These are phyloP conservation scores for Fraxinus nigra DNA, from an alignment of 305 asterid species.

Conservation along the genomic window DNA sequence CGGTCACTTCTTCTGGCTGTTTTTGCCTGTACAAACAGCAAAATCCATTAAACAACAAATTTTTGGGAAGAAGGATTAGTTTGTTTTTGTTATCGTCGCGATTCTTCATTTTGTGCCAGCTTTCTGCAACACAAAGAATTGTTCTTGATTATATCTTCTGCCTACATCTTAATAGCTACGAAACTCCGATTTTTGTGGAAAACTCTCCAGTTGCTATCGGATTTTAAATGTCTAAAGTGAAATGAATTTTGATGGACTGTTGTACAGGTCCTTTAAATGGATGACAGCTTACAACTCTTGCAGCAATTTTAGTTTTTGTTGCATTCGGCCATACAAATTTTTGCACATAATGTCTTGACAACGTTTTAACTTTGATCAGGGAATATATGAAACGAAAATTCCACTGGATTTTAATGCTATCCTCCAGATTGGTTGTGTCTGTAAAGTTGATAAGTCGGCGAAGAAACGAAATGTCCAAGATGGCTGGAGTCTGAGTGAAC, in stretches of 20 bases:
- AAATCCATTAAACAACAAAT: neutral
- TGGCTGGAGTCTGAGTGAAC: slow-evolving; percentile 84
- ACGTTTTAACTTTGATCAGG: slow-evolving; percentile 53
- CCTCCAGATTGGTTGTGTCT: slow-evolving; percentile 91
- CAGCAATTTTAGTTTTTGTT: neutral
- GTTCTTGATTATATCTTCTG: slow-evolving; percentile 18
- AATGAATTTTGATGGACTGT: slow-evolving; percentile 7
- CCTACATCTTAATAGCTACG: neutral
- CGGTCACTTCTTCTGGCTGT: neutral
- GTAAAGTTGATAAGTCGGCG: slow-evolving; percentile 88
- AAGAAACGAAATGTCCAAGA: slow-evolving; percentile 68
- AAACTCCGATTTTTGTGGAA: neutral
- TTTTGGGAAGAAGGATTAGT: neutral
- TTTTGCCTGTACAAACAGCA: neutral
- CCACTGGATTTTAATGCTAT: slow-evolving; percentile 75
- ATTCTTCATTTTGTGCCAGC: slow-evolving; percentile 8
- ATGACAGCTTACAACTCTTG: slow-evolving; percentile 15
- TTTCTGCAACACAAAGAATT: slow-evolving; percentile 9
- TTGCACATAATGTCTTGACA: slow-evolving; percentile 18
- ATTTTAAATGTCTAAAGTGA: slow-evolving; percentile 4
- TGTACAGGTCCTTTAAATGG: neutral
- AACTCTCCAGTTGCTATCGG: neutral
- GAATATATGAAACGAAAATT: slow-evolving; percentile 88
- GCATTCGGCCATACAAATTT: slow-evolving; percentile 10
- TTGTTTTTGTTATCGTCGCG: neutral